Percentiles rank a stretch among this genome's conserved stretches.
Evolutionary conservation across 2,329 filamentous ascomycete genomes (phyloP).

Genomic region (Botrytis aclada): DNA sequence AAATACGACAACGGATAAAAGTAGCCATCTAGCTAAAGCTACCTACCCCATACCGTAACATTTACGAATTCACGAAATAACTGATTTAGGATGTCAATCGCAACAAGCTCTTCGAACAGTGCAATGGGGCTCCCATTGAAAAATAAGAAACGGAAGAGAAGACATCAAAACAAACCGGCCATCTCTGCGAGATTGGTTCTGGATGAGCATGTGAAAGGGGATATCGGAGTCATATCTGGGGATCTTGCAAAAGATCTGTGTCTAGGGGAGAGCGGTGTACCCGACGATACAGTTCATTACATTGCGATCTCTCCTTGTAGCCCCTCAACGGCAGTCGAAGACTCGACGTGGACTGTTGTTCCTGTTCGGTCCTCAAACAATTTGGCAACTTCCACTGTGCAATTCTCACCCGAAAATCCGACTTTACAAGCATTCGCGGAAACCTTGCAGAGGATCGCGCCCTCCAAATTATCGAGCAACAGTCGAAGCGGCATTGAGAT

Average conservation of each 20-base stretch:
- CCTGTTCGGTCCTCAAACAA: conserved; percentile 64
- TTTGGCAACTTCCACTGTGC: conserved; percentile 72
- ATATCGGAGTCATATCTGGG: conserved; percentile 81
- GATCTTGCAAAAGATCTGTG: conserved; percentile 83
- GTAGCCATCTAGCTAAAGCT: neutral
- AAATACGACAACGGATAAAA: neutral
- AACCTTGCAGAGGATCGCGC: conserved; percentile 67
- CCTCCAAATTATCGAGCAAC: conserved; percentile 69
- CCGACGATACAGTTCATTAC: conserved; percentile 48
- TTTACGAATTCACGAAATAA: neutral
- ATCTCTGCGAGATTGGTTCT: conserved; percentile 78
- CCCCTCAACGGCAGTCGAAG: conserved; percentile 54
- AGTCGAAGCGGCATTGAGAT: conserved; percentile 80
- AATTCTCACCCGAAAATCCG: conserved; percentile 69
- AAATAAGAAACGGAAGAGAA: conserved; percentile 46
- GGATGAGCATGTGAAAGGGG: conserved; percentile 80
- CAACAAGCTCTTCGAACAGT: neutral
- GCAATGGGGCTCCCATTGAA: neutral
- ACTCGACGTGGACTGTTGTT: conserved; percentile 79
- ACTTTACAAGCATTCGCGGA: conserved; percentile 78
- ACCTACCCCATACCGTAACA: neutral
- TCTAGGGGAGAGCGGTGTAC: conserved; percentile 52
- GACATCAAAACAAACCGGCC: conserved; percentile 68
- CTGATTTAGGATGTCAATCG: conserved; percentile 12
- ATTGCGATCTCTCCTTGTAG: conserved; percentile 74